Conservation (phyloP, 306 rosid genomes). For the Quercus berberidifolia region DNA sequence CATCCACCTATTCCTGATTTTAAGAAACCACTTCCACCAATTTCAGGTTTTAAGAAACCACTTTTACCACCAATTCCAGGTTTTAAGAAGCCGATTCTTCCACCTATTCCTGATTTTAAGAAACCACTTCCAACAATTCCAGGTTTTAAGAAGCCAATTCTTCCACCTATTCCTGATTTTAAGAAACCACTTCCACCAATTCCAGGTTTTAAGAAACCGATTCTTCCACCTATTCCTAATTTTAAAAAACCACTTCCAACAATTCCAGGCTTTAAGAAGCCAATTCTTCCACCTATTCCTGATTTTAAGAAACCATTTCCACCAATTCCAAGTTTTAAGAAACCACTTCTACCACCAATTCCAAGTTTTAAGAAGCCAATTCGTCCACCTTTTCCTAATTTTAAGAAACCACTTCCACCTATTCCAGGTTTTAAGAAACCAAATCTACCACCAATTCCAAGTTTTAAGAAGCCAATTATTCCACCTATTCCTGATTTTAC, state of each 20-base stretch:
- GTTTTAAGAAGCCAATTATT: too few species aligned
- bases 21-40: not conserved
- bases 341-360: too few species aligned
- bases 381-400: too few species aligned
- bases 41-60: not conserved
- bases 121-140: slow-evolving; percentile 17
- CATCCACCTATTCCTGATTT: not conserved
- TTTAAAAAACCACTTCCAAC: slow-evolving; percentile 16
- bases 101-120: not conserved
- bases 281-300: slow-evolving; percentile 3
- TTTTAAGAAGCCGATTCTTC: not conserved
- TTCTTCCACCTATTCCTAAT: not conserved
- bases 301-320: too few species aligned
- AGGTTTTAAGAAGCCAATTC: slow-evolving; percentile 4
- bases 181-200: not conserved
- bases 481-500: too few species aligned
- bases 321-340: too few species aligned
- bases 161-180: not conserved
- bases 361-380: too few species aligned
- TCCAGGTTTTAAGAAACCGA: not conserved
- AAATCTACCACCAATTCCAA: too few species aligned
- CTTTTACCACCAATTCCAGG: not conserved
- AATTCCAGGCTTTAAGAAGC: slow-evolving; percentile 14
- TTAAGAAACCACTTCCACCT: too few species aligned
- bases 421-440: too few species aligned